Base-by-base conservation (phyloP, 306 rosid genomes). In the Hylodesmum podocarpum region DNA sequence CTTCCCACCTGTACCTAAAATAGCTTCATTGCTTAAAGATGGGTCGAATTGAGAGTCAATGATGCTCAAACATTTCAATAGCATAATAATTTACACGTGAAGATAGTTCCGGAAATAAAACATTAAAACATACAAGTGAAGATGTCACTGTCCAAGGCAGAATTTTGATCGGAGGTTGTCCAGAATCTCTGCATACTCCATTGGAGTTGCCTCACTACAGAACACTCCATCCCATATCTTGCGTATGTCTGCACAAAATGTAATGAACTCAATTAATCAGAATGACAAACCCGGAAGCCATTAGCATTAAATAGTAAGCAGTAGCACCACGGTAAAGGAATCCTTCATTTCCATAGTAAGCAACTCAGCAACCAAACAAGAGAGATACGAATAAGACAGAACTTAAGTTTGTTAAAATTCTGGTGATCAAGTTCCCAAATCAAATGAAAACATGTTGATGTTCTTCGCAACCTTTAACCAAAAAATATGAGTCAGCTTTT, bases 211-310 rank as follows among this genome's bases (percentile, higher is more conserved):
- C 69, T 87, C 86, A 2, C 78, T 80, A 76, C 91, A 75, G 75
- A 96, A 96, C 76, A 88, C 91, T 65, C 83, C 94, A 68, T 88
- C 86, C 99, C 99, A 96, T 80, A 88, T 70, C 88, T 87, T 92
- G 64, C 71, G 76, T 57, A 91, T 80, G 43, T 86, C 99, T 91
- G 94, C 82, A 75, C 65, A 84, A 27, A 79, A 73, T 31, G 16
- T 28, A 78, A 47, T 21, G 24, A 61, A 54, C 53, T 66, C 33
- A 6, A 41, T 29, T 39, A 29, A 46, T 70, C 72, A 58, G 37
- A 69, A 39, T 15, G 8, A 34, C 18, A 68, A 41, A 50, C 47
- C 46, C 2, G 12, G 54, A 13, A 55, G 62, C 41, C 46, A 22
- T 59, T 13, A 46, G 36, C 6, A 11, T 33, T 41, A 66, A 27